Evolutionary conservation across 805 yeast species (phyloP).

Genomic region (Saccharomycopsis olivae): DNA sequence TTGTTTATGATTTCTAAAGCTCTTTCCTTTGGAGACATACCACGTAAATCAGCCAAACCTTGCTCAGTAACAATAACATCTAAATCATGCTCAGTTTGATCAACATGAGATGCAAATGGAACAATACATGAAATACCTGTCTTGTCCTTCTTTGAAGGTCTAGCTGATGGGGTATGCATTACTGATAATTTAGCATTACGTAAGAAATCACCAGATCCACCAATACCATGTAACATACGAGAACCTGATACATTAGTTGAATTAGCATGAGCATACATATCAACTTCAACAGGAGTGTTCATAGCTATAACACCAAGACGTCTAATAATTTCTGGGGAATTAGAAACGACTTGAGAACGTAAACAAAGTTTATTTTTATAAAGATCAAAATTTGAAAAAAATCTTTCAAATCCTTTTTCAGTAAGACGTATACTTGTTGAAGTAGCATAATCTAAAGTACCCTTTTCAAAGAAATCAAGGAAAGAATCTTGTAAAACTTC

Average conservation of each 20-base stretch:
- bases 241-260: slow-evolving; percentile 96
- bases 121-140: slow-evolving; percentile 94
- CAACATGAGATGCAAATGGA: slow-evolving; percentile 92
- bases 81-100: slow-evolving; percentile 96
- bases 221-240: slow-evolving; percentile 94
- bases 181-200: slow-evolving; percentile 93
- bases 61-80: slow-evolving; percentile 91
- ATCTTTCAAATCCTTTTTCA: slow-evolving; percentile 76
- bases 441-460: slow-evolving; percentile 89
- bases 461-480: slow-evolving; percentile 87
- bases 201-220: slow-evolving; percentile 95
- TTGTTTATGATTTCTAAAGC: slow-evolving; percentile 76
- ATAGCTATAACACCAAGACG: slow-evolving; percentile 96
- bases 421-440: slow-evolving; percentile 94
- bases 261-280: slow-evolving; percentile 95
- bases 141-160: slow-evolving; percentile 87
- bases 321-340: slow-evolving; percentile 93
- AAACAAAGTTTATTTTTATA: slow-evolving; percentile 75
- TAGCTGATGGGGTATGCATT: slow-evolving; percentile 97
- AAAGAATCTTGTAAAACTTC: slow-evolving; percentile 98
- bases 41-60: slow-evolving; percentile 95
- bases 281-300: slow-evolving; percentile 99
- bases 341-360: slow-evolving; percentile 92
- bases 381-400: slow-evolving; percentile 83
- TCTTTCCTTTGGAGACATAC: slow-evolving; percentile 89